These are phyloP conservation scores for Dioszegia aurantiaca DNA, from an alignment of 768 basidiomycete species.

Conservation along the genomic window DNA sequence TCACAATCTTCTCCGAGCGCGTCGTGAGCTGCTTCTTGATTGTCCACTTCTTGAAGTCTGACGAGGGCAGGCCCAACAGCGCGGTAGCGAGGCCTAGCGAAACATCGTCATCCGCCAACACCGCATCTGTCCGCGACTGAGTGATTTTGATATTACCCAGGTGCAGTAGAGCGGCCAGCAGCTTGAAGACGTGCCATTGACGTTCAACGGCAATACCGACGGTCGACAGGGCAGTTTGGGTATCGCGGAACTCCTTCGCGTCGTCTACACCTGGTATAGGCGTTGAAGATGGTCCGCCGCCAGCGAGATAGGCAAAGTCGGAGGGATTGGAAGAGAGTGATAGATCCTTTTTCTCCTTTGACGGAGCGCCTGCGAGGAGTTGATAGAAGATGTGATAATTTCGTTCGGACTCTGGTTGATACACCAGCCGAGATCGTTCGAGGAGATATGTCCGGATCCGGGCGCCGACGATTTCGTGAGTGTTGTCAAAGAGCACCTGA, in stretches of 20 bases:
- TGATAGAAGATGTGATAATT: conserved; percentile 99
- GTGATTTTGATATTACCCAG: conserved; percentile 96
- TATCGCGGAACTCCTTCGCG: conserved; percentile 86
- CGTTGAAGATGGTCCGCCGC: conserved; percentile 82
- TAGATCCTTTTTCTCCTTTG: conserved; percentile 91
- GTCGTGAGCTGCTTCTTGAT: conserved; percentile 96
- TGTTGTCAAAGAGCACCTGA: conserved; percentile 93
- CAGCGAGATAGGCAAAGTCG: conserved; percentile 87
- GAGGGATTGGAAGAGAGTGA: conserved; percentile 80
- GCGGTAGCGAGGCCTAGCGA: conserved; percentile 76
- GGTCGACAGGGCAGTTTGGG: conserved; percentile 90
- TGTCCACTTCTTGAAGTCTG: conserved; percentile 98
- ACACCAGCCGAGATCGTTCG: conserved; percentile 94
- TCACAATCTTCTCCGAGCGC: conserved; percentile 91
- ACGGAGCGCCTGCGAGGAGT: conserved; percentile 90
- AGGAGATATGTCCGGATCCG: conserved; percentile 97
- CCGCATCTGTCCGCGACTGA: conserved; percentile 73
- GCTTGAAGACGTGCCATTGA: conserved; percentile 90
- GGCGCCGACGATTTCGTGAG: conserved; percentile 95
- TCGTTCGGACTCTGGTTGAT: conserved; percentile 92
- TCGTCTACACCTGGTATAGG: conserved; percentile 93
- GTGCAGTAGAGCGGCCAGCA: conserved; percentile 88
- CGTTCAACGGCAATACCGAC: conserved; percentile 97
- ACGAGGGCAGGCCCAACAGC: conserved; percentile 81
- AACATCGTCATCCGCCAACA: conserved; percentile 76